These are phyloP conservation scores for Ogataea nakhonphanomensis DNA, from an alignment of 805 yeast genomes.

Conservation along the genomic window DNA sequence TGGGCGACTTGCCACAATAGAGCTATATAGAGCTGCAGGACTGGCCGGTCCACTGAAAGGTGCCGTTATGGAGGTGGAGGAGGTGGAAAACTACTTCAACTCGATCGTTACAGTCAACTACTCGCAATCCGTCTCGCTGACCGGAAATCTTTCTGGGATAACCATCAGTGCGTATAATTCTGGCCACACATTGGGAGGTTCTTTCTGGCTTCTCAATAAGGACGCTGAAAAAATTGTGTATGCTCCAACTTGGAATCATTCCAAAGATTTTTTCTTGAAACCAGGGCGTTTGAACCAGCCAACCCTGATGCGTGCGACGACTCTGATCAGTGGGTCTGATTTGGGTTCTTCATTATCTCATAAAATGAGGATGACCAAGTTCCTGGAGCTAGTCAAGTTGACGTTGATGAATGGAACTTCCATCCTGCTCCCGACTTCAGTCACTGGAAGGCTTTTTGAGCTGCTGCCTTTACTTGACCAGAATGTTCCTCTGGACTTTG, in stretches of 20 bases:
- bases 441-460: slow-evolving; percentile 80
- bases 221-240: slow-evolving; percentile 78
- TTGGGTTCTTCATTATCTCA: slow-evolving; percentile 64
- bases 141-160: slow-evolving; percentile 57
- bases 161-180: slow-evolving; percentile 80
- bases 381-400: slow-evolving; percentile 59
- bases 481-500: slow-evolving; percentile 38
- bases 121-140: slow-evolving; percentile 66
- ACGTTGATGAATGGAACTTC: slow-evolving; percentile 75
- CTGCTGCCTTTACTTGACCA: slow-evolving; percentile 43
- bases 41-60: slow-evolving; percentile 66
- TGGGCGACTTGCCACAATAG: slow-evolving; percentile 85
- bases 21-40: slow-evolving; percentile 69
- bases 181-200: slow-evolving; percentile 93
- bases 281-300: slow-evolving; percentile 61
- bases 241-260: slow-evolving; percentile 94
- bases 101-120: slow-evolving; percentile 66
- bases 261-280: slow-evolving; percentile 78
- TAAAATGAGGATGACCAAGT: slow-evolving; percentile 58
- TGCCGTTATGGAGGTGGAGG: slow-evolving; percentile 60
- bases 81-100: slow-evolving; percentile 80
- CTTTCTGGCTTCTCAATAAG: slow-evolving; percentile 76
- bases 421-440: slow-evolving; percentile 75
- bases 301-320: slow-evolving; percentile 71
- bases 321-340: slow-evolving; percentile 70